A percentile compares a stretch with the other conserved stretches of the same genome.
Conservation (phyloP, 192 early-diverging fungal genomes). For the Rhizoclosmatium sp. region DNA sequence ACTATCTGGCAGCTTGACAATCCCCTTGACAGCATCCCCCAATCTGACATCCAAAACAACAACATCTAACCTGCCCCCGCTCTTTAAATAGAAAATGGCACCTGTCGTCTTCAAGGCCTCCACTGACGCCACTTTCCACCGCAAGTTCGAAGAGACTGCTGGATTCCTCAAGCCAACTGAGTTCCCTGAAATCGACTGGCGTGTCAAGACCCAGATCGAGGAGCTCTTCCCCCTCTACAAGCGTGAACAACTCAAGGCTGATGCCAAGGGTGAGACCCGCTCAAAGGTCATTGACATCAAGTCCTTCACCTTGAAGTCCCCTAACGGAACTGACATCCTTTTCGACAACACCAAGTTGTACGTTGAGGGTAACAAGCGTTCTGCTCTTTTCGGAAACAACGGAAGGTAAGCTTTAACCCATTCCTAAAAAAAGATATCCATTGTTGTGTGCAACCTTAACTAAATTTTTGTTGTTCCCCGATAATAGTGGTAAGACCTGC, state of each 20-base stretch:
- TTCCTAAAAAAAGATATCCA: too few relatives aligned
- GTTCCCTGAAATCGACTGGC: conserved; percentile 30
- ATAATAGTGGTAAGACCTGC: conserved; percentile 30
- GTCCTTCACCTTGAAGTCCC: conserved; percentile 31
- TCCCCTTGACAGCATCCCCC: too few relatives aligned
- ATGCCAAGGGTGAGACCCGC: conserved; percentile 1
- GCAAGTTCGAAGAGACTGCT: conserved; percentile 34
- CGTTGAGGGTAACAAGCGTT: conserved; percentile 32
- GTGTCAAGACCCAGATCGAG: conserved; percentile 24
- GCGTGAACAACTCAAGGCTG: conserved; percentile 33
- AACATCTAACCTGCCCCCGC: too few relatives aligned
- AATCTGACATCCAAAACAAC: too few relatives aligned
- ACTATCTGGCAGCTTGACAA: too few relatives aligned
- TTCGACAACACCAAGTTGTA: conserved; percentile 35
- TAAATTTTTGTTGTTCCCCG: background rate
- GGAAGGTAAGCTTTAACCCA: conserved; percentile 17
- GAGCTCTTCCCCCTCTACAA: conserved; percentile 26
- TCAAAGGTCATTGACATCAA: conserved; percentile 35
- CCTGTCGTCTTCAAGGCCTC: background rate
- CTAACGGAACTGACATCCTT: conserved; percentile 12
- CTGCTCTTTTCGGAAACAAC: conserved; percentile 34
- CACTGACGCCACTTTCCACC: conserved; percentile 21
- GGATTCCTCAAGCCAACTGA: conserved; percentile 17
- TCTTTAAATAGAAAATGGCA: conserved; percentile 1
- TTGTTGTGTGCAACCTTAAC: too few relatives aligned